Evolutionary conservation across 1,139 yeast species (phyloP), one percentile per base, ranked within the genome.

Genomic region (Geotrichum fermentans): DNA sequence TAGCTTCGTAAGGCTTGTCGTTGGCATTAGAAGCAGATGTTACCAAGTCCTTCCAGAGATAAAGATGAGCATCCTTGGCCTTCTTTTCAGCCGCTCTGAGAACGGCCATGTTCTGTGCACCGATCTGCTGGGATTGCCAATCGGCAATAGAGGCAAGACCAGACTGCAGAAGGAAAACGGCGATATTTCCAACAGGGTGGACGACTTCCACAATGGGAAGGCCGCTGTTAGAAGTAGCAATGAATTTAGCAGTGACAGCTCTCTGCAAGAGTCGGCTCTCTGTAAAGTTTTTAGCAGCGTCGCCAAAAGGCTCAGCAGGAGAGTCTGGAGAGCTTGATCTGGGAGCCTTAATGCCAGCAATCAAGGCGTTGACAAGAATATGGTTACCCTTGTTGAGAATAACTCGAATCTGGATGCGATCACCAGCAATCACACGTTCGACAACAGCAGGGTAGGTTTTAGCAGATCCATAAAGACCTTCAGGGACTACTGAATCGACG

Each of bases 111-210:
- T 71, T 71, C 35, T 73, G 67, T 4, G 89, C 71, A 2, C 96
- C 96, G 51, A 88, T 69, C 45, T 80, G 62, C n/a, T 78, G 66
- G 1, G 89, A 79, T 64, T 87, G 95, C 92, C 95, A 84, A 63
- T 87, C 95, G 20, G 82, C 79, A 49, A 86, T 78, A 56, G 80
- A 81, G 7, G 83, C 95, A 39, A 80, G 73, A 8, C 96, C 96
- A 52, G 72, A 73, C 53, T 77, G 79, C 55, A 87, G 72, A 55
- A 87, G 68, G 56, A 79, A 77, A 57, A 81, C 83, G 53, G 84
- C 80, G 58, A 87, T 82, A 61, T 85, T 84, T 6, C 95, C 89
- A 11, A 86, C 83, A 49, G 88, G 90, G 58, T 80, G 81, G 36
- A 79, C 59, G 42, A 74, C 64, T 6, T 74, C 84, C 51, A 82